A percentile compares a stretch with the other conserved stretches of the same genome.
Evolutionary conservation across 1,284 basidiomycete species (phyloP).

Genomic region (Polyporus tsugae): DNA sequence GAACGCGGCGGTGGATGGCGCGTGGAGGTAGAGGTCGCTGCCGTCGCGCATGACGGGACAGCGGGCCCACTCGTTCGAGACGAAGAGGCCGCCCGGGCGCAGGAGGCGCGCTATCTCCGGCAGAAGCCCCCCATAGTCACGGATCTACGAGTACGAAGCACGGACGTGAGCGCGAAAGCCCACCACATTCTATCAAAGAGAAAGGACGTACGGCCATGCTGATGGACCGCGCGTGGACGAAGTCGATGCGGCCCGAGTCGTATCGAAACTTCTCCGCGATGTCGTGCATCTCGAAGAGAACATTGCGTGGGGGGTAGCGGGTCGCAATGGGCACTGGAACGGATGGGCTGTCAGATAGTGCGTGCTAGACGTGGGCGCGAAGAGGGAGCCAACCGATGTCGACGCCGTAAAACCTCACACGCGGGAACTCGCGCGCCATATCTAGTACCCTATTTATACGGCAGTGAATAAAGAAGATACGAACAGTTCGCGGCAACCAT

Average conservation of each 20-base stretch:
- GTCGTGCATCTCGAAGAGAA: slow-evolving; percentile 70
- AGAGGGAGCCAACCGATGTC: slow-evolving; percentile 64
- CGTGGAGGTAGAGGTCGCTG: slow-evolving; percentile 39
- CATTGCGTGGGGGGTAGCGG: slow-evolving; percentile 63
- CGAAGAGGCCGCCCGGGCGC: slow-evolving; percentile 68
- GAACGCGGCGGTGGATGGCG: slow-evolving; percentile 44
- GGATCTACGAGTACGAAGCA: slow-evolving; percentile 51
- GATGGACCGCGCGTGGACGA: slow-evolving; percentile 68
- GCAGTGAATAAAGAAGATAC: slow-evolving; percentile 8
- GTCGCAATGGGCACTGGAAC: slow-evolving; percentile 73
- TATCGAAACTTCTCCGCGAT: slow-evolving; percentile 60
- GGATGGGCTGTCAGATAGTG: slow-evolving; percentile 12
- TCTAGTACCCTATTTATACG: slow-evolving; percentile 65
- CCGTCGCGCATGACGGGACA: slow-evolving; percentile 49
- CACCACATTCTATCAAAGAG: background rate
- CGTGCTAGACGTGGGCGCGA: slow-evolving; percentile 15
- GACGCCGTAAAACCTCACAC: slow-evolving; percentile 69
- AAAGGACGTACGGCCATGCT: slow-evolving; percentile 59
- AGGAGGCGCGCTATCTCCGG: slow-evolving; percentile 66
- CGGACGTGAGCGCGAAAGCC: slow-evolving; percentile 3
- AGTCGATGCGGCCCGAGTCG: slow-evolving; percentile 58
- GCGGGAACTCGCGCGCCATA: slow-evolving; percentile 70
- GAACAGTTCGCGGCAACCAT: slow-evolving; percentile 6
- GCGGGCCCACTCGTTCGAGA: slow-evolving; percentile 67
- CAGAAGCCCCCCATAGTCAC: slow-evolving; percentile 58